Evolutionary conservation across 352 stramenopile species (phyloP).

Genomic region (Globisporangium takayamanum): DNA sequence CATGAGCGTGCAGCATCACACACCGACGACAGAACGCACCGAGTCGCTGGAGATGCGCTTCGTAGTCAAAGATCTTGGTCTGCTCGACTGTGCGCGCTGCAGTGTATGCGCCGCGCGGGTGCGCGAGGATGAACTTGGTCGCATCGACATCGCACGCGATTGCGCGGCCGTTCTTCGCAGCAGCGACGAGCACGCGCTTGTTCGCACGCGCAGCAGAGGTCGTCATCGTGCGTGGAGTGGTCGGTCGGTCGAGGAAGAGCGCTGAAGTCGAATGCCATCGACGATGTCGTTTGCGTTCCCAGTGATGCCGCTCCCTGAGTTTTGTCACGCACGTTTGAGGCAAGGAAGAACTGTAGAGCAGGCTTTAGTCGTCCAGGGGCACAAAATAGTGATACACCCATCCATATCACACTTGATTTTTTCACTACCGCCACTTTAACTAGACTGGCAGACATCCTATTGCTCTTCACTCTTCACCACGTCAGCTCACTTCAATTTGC

Average conservation of each 20-base stretch:
- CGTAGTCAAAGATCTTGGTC: constrained; percentile 74
- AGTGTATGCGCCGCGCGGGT: constrained; percentile 70
- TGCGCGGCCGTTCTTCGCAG: constrained; percentile 68
- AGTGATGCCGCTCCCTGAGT: too few species aligned
- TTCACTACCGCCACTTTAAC: not conserved
- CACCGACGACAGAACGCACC: constrained; percentile 24
- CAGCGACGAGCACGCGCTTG: constrained; percentile 25
- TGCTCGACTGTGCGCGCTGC: constrained; percentile 62
- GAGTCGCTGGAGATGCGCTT: constrained; percentile 68
- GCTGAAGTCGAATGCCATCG: too few species aligned
- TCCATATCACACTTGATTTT: not conserved
- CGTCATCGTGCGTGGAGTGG: too few species aligned
- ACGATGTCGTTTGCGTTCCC: too few species aligned
- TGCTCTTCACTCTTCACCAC: not conserved
- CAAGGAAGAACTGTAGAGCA: too few species aligned
- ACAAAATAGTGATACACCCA: not conserved
- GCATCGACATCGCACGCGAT: constrained; percentile 57
- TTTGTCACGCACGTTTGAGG: too few species aligned
- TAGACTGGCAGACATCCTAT: too few species aligned
- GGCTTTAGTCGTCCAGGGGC: too few species aligned
- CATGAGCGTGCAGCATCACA: not conserved
- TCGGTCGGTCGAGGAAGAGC: too few species aligned
- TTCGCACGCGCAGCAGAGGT: constrained; percentile 4
- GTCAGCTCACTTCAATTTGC: not conserved
- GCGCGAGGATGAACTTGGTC: constrained; percentile 55